Evolutionary conservation across 2,329 filamentous ascomycete species (phyloP), one percentile per base, ranked within the genome.

Genomic region (Colletotrichum horii): DNA sequence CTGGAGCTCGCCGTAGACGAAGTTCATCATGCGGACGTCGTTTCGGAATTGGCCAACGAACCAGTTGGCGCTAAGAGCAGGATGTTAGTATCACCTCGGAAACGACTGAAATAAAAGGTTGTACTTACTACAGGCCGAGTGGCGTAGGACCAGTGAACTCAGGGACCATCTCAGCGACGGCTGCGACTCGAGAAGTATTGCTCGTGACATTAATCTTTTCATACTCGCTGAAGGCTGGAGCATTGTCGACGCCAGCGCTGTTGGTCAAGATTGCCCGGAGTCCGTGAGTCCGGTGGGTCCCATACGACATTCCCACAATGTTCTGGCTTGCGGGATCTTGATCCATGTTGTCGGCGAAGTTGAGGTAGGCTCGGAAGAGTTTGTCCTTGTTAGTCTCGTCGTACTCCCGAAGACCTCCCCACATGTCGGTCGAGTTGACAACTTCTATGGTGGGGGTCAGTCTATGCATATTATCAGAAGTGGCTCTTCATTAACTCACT

Each of bases 121-220:
- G n/a, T n/a, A n/a, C n/a, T n/a, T 67, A 75, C 68, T 66, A 82
- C 7, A 81, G 79, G 9, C 81, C 82, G 0, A 83, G 78, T 16
- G 82, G 81, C 2, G 82, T 83, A 52, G 81, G 80, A 1, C 82
- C 81, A 24, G 82, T 83, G 62, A 83, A 83, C 32, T 81, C 78
- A 2, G 81, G 81, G 1, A 83, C 81, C 4, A 83, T 79, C 19
- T 82, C 80, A 2, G 79, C 75, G 6, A 81, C 77, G 7, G 79
- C 66, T 9, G 80, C 81, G 2, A 79, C 77, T 1, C 64, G 76
- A 8, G 79, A 60, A 4, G 80, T 83, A 4, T 52, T 52, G 65
- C 67, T 80, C 12, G 79, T 79, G 26, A 72, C 74, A 30, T 77
- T 79, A 11, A 83, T 77, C 8, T 74, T 65, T 8, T 78, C 62